These are phyloP conservation scores for Psilocybe subaeruginosa DNA, from an alignment of 768 basidiomycete genomes.

Conservation along the genomic window DNA sequence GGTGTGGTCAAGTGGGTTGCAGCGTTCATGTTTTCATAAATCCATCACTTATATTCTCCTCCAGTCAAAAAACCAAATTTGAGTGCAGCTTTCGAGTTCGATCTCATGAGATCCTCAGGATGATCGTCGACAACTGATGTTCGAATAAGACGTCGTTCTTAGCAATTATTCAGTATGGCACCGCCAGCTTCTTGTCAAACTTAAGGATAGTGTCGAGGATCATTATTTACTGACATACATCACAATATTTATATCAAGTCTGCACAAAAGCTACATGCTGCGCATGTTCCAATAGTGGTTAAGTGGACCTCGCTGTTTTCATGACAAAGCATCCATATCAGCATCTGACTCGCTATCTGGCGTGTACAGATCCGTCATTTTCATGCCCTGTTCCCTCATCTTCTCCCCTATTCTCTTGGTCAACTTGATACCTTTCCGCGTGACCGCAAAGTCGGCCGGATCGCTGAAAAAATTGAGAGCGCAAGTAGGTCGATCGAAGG, in stretches of 20 bases:
- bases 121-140: background rate
- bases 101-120: background rate
- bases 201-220: no score
- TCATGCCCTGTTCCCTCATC: background rate
- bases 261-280: no score
- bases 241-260: no score
- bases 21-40: background rate
- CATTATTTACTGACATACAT: no score
- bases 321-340: background rate
- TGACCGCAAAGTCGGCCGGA: background rate
- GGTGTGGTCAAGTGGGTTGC: constrained; percentile 8
- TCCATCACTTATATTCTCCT: background rate
- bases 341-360: background rate
- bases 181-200: no score
- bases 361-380: background rate
- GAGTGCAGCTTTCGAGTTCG: background rate
- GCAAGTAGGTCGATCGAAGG: background rate
- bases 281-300: no score
- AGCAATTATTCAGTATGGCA: no score
- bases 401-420: background rate
- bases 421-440: background rate
- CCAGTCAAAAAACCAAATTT: background rate
- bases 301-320: background rate
- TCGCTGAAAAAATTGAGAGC: background rate
- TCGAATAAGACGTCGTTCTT: no score